These are phyloP conservation scores for Trichoderma guizhouense DNA, from an alignment of 2,329 filamentous ascomycete species.

Conservation along the genomic window DNA sequence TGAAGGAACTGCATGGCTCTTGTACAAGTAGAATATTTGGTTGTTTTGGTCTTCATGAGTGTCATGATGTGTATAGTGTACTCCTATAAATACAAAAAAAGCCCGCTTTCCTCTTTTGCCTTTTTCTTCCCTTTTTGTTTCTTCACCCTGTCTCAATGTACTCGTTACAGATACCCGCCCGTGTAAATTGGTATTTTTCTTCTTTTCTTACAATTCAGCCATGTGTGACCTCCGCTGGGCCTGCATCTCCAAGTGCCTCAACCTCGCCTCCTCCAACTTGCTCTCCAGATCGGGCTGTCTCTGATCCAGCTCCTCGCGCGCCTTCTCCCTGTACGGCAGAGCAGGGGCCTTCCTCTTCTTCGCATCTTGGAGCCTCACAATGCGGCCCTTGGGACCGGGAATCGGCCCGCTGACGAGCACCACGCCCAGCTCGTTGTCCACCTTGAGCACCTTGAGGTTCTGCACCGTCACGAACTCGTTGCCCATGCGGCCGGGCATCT, in stretches of 20 bases:
- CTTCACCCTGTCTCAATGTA: not conserved
- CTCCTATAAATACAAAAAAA: constrained; percentile 40
- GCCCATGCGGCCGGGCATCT: constrained; percentile 97
- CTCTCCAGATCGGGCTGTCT: constrained; percentile 46
- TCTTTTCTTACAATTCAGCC: constrained; percentile 20
- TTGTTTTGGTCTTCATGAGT: constrained; percentile 22
- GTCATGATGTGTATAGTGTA: constrained; percentile 25
- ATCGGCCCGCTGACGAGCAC: constrained; percentile 85
- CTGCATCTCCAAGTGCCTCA: constrained; percentile 54
- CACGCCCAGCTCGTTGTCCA: constrained; percentile 82
- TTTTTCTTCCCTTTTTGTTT: not conserved
- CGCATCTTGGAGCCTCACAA: constrained; percentile 85
- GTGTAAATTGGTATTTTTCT: not conserved
- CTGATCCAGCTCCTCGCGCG: constrained; percentile 42
- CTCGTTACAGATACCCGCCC: constrained; percentile 8
- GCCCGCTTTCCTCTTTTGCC: constrained; percentile 29
- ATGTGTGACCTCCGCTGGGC: constrained; percentile 38
- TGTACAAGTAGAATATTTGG: constrained; percentile 15
- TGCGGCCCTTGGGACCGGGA: constrained; percentile 80
- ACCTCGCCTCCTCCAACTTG: constrained; percentile 47
- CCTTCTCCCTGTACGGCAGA: constrained; percentile 47
- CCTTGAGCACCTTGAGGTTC: constrained; percentile 84
- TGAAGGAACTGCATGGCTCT: constrained; percentile 8
- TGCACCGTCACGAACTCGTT: constrained; percentile 83
- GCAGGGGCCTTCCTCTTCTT: constrained; percentile 72